phyloP scores from a whole-genome alignment of 148 eudicot genomes.

The Camellia lanceoleosa region DNA sequence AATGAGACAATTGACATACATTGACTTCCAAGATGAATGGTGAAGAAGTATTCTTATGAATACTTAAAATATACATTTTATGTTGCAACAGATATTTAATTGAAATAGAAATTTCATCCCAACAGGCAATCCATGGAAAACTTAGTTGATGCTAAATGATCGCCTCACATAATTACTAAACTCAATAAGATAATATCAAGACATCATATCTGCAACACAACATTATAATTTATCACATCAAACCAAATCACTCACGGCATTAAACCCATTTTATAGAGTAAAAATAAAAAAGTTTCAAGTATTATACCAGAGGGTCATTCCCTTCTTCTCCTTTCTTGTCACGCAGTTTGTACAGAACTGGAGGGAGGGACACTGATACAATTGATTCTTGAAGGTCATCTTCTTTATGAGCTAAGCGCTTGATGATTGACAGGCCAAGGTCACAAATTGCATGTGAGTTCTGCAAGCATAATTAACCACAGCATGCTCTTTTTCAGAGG shows the following conservation, averaged over 20 bases:
- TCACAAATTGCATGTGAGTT: slow-evolving; percentile 84
- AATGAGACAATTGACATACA: not conserved
- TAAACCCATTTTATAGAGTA: not conserved
- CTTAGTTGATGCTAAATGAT: not conserved
- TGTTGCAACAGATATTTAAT: not conserved
- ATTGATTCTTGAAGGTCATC: slow-evolving; percentile 37
- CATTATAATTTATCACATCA: not conserved
- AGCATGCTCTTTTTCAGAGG: not conserved
- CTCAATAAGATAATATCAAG: slow-evolving; percentile 1
- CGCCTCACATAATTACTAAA: not conserved
- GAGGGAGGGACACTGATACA: slow-evolving; percentile 56
- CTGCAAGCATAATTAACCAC: slow-evolving; percentile 41
- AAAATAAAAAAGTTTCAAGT: not conserved
- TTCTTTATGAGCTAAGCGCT: slow-evolving; percentile 56
- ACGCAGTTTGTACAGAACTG: slow-evolving; percentile 50
- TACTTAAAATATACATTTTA: not conserved
- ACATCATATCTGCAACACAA: not conserved
- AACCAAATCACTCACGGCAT: not conserved
- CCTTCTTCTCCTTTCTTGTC: slow-evolving; percentile 71
- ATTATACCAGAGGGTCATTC: slow-evolving; percentile 33
- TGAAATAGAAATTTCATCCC: not conserved
- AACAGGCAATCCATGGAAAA: slow-evolving; percentile 3
- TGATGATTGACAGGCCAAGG: slow-evolving; percentile 65
- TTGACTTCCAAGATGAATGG: not conserved
- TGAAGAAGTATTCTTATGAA: not conserved